phyloP scores from a whole-genome alignment of 2,329 filamentous ascomycete genomes.

The Ambrosiella cleistominuta region DNA sequence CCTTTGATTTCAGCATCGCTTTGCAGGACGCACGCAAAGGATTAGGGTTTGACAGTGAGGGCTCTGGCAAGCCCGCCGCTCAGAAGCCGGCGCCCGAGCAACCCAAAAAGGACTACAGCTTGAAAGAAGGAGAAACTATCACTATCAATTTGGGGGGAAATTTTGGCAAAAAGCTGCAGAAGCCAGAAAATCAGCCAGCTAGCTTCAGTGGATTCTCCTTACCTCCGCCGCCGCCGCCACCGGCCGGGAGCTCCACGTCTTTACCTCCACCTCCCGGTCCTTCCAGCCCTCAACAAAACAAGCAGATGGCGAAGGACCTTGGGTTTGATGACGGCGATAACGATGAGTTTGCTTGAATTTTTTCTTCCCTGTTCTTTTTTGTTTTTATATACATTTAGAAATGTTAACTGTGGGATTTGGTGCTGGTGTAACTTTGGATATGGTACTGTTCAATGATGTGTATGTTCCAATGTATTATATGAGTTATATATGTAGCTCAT shows the following conservation, averaged over 20 bases:
- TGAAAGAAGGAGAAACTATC: slow-evolving; percentile 83
- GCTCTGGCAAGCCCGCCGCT: slow-evolving; percentile 19
- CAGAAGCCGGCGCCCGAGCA: slow-evolving; percentile 22
- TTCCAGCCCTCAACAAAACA: slow-evolving; percentile 44
- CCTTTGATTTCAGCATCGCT: slow-evolving; percentile 70
- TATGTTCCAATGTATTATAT: too few species aligned
- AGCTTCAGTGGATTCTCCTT: slow-evolving; percentile 33
- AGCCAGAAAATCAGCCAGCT: slow-evolving; percentile 15
- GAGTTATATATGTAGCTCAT: too few species aligned
- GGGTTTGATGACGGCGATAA: slow-evolving; percentile 81
- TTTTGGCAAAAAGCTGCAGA: slow-evolving; percentile 19
- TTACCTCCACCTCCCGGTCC: slow-evolving; percentile 54
- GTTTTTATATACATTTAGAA: neutral
- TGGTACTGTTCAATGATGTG: neutral
- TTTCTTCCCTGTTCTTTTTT: neutral
- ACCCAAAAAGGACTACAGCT: slow-evolving; percentile 57
- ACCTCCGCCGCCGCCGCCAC: slow-evolving; percentile 49
- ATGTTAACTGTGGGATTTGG: neutral
- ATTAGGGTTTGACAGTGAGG: slow-evolving; percentile 37
- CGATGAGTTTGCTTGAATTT: slow-evolving; percentile 52
- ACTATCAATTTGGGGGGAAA: slow-evolving; percentile 38
- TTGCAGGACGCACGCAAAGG: slow-evolving; percentile 62
- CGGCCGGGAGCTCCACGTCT: slow-evolving; percentile 21
- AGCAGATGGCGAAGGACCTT: slow-evolving; percentile 42
- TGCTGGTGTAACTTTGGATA: neutral